These are phyloP conservation scores for Dryadomyces quercus-mongolicae DNA, from an alignment of 2,329 filamentous ascomycete species.

Conservation along the genomic window DNA sequence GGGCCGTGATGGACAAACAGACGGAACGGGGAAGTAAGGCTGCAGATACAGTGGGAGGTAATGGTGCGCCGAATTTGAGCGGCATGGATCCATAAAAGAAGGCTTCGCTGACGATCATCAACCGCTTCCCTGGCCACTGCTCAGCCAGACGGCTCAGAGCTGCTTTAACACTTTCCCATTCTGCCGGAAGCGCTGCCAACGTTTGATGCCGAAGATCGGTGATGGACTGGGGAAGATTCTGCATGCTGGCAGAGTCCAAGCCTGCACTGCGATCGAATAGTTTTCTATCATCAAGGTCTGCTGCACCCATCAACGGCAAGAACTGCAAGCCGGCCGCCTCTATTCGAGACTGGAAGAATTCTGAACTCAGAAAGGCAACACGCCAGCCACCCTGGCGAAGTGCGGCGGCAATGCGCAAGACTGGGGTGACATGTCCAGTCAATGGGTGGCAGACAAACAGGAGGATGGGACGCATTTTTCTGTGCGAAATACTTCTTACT, in stretches of 20 bases:
- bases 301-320: constrained; percentile 19
- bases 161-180: constrained; percentile 20
- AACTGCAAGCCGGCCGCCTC: constrained; percentile 20
- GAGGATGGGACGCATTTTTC: constrained; percentile 10
- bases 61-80: constrained; percentile 17
- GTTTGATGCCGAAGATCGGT: constrained; percentile 20
- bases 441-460: constrained; percentile 23
- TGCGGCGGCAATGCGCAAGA: constrained; percentile 21
- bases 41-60: constrained; percentile 12
- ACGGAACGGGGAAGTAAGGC: constrained; percentile 15
- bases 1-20: constrained; percentile 25
- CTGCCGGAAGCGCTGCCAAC: constrained; percentile 19
- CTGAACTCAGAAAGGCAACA: constrained; percentile 23
- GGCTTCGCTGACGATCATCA: constrained; percentile 22
- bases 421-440: constrained; percentile 24
- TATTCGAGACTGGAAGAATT: constrained; percentile 22
- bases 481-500: too few species aligned
- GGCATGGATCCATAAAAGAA: constrained; percentile 25
- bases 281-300: constrained; percentile 21
- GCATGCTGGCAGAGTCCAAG: constrained; percentile 16
- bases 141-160: constrained; percentile 15
- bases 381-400: constrained; percentile 19
- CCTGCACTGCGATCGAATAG: constrained; percentile 7
- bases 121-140: constrained; percentile 10
- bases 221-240: constrained; percentile 14